Evolutionary conservation across 139 green algal species (phyloP).

Genomic region (Chlorella sp.): DNA sequence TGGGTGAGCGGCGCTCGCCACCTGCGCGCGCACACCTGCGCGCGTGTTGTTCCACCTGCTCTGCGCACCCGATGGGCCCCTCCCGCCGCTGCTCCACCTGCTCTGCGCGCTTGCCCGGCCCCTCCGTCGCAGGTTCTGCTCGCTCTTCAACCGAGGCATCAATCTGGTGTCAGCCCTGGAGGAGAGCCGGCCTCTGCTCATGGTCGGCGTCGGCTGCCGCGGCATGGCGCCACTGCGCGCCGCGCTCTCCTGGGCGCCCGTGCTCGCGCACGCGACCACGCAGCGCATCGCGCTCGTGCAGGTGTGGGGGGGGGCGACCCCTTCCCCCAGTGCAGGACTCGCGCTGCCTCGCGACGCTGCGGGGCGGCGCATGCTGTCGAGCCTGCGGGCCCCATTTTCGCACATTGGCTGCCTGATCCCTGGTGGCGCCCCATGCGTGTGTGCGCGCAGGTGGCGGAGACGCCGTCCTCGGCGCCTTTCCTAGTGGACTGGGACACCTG

Average conservation of each 20-base stretch:
- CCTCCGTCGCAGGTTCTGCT: slow-evolving; percentile 53
- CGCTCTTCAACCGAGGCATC: slow-evolving; percentile 68
- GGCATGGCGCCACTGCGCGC: slow-evolving; percentile 69
- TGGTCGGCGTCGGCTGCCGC: slow-evolving; percentile 58
- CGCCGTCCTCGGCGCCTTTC: slow-evolving; percentile 59
- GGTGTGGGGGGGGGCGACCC: too few species aligned
- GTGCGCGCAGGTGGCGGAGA: slow-evolving; percentile 52
- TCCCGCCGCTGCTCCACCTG: background rate
- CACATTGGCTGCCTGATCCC: too few species aligned
- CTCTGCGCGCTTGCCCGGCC: background rate
- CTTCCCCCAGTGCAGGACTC: too few species aligned
- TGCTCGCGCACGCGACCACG: slow-evolving; percentile 75
- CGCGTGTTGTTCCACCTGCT: background rate
- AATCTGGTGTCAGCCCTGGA: slow-evolving; percentile 57
- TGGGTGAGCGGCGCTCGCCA: slow-evolving; percentile 34
- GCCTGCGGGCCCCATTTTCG: too few species aligned
- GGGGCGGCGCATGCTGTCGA: too few species aligned
- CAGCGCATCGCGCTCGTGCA: too few species aligned
- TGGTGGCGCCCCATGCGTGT: too few species aligned
- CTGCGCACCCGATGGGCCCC: background rate
- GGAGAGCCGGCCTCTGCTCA: slow-evolving; percentile 67
- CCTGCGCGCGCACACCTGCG: background rate
- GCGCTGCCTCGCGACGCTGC: too few species aligned
- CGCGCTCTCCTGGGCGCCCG: slow-evolving; percentile 70
- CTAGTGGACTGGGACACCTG: slow-evolving; percentile 79